Evolutionary conservation across 768 basidiomycete genomes (phyloP), one percentile per base, ranked within the genome.

Genomic region (Mycena epipterygia): DNA sequence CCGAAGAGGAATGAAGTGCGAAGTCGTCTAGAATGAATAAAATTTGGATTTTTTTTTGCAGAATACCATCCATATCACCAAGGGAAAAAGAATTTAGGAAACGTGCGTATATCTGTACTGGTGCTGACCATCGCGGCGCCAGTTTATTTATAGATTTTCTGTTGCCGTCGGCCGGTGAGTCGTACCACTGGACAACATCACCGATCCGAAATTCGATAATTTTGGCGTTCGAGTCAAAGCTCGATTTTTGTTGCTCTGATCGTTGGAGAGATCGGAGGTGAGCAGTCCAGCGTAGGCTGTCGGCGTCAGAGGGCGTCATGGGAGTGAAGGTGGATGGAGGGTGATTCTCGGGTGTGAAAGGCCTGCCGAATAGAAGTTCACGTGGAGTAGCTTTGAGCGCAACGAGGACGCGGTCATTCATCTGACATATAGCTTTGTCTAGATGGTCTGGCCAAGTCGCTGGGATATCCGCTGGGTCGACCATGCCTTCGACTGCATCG

Each of bases 291-390:
- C 71, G 67, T 25, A 77, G 69, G 33, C 73, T 72, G 16, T 68
- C 76, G 6, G 35, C 35, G 35, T 37, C 35, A 14, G 35, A 37
- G 35, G 41, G 8, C 2, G 52, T 48, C 12, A 65, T 67, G 6
- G 70, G 70, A 3, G 27, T 1, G 3, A 23, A 21, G 11, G 9
- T 7, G 23, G 52, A 2, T 16, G 53, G 42, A 12, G 37, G 0
- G 2, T 25, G 23, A 7, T 44, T 25, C 35, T 71, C 70, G 4
- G 60, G 60, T 4, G 60, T 80, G 52, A 82, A 68, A 0, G 77
- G 73, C 5, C 81, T 46, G 0, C 81, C 80, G 0, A 84, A 74
- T 0, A 84, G 68, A 0, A 84, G 70, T 65, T 84, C 83, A 27
- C 80, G 79, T 2, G 70, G 70, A 2, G 39, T 66, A 0, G 60